phyloP scores from a whole-genome alignment of 2,329 filamentous ascomycete species.

The Celoporthe dispersa region DNA sequence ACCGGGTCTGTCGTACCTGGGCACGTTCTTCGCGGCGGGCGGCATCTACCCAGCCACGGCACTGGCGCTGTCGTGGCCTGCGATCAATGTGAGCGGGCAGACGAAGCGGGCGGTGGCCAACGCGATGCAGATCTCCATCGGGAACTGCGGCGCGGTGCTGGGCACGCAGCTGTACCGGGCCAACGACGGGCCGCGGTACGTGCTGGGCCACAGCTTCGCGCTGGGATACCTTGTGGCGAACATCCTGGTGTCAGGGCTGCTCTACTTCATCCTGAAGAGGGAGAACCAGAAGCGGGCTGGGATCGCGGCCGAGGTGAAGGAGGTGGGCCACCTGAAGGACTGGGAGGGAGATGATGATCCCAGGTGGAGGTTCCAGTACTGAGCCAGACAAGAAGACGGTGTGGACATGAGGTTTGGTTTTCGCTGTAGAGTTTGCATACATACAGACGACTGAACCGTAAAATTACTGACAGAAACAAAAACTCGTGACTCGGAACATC shows the following conservation, averaged over 20 bases:
- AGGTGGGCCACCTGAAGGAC: constrained; percentile 55
- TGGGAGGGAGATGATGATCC: constrained; percentile 67
- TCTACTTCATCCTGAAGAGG: constrained; percentile 58
- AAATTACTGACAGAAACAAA: no score
- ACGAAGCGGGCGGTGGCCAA: constrained; percentile 71
- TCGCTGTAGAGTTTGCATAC: no score
- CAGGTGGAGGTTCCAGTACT: constrained; percentile 69
- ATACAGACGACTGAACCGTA: no score
- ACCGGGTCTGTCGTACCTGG: constrained; percentile 62
- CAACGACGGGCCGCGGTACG: constrained; percentile 63
- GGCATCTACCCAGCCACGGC: constrained; percentile 71
- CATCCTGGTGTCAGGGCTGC: constrained; percentile 52
- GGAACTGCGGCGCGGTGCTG: constrained; percentile 69
- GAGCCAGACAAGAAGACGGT: constrained; percentile 19
- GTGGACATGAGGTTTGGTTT: background rate
- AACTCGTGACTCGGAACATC: no score
- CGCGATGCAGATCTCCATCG: constrained; percentile 74
- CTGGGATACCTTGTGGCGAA: constrained; percentile 67
- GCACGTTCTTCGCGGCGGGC: constrained; percentile 66
- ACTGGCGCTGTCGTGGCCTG: constrained; percentile 69
- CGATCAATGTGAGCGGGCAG: constrained; percentile 73
- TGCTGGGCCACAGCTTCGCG: constrained; percentile 69
- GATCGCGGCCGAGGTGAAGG: constrained; percentile 48
- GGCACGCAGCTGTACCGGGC: constrained; percentile 72
- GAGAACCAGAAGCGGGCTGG: constrained; percentile 61